Conservation (phyloP, 106 monocot species). For the Cymbidium sinense region DNA sequence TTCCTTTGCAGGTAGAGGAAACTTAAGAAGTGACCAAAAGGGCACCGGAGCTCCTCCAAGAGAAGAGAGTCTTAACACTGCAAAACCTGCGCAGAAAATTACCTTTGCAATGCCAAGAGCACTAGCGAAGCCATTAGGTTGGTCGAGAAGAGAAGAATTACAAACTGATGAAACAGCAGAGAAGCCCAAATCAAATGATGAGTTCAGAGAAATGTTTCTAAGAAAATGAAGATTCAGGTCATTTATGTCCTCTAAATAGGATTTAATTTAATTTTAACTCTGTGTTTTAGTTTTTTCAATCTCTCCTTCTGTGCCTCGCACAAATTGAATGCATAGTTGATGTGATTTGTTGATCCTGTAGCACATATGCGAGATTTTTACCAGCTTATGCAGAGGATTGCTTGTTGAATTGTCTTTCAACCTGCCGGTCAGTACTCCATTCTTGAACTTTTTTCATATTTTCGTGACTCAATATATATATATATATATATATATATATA, state of each 20-base stretch:
- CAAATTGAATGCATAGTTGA: not conserved
- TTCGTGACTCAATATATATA: no score
- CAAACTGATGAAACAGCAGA: conserved; percentile 36
- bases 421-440: no score
- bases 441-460: no score
- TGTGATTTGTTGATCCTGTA: not conserved
- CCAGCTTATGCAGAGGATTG: no score
- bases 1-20: conserved; percentile 33
- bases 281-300: not conserved
- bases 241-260: not conserved
- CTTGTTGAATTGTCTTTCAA: no score
- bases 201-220: conserved; percentile 71
- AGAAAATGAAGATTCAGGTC: conserved; percentile 45
- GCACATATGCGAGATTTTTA: not conserved
- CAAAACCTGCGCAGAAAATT: conserved; percentile 35
- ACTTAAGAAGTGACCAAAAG: conserved; percentile 8
- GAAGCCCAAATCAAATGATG: conserved; percentile 76
- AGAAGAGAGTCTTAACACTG: conserved; percentile 20
- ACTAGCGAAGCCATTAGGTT: conserved; percentile 54
- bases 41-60: not conserved
- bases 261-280: not conserved
- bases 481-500: no score
- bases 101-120: conserved; percentile 79
- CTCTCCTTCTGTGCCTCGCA: no score
- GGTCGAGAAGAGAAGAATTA: conserved; percentile 27